Percentiles rank a stretch among this genome's conserved stretches.
phyloP scores from a whole-genome alignment of 306 rosid genomes.

The Lithocarpus polystachyus region DNA sequence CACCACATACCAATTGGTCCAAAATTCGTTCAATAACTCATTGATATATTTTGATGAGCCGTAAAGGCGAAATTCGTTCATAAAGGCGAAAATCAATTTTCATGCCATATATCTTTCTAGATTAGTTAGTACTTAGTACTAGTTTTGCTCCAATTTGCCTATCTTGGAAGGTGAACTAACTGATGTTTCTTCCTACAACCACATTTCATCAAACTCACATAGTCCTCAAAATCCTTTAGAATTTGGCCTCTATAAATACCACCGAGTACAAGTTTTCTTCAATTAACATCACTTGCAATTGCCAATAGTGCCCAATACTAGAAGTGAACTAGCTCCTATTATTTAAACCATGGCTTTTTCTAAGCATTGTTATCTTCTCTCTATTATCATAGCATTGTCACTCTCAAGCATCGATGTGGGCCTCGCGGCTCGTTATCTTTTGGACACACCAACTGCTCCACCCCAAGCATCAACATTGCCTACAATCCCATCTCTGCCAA shows the following conservation, averaged over 20 bases:
- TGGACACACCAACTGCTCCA: slow-evolving; percentile 25
- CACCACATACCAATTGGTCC: too few relatives aligned
- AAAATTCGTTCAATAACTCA: too few relatives aligned
- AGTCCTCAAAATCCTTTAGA: neutral
- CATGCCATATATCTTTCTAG: too few relatives aligned
- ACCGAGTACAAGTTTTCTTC: neutral
- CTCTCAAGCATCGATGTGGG: slow-evolving; percentile 25
- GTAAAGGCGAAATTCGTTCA: too few relatives aligned
- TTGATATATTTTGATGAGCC: too few relatives aligned
- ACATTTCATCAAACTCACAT: slow-evolving; percentile 5
- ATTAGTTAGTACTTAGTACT: too few relatives aligned
- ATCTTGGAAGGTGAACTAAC: slow-evolving; percentile 15
- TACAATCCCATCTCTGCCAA: neutral
- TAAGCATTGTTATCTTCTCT: neutral
- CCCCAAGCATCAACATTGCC: slow-evolving; percentile 20
- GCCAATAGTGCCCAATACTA: neutral
- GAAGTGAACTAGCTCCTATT: neutral
- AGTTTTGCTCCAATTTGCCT: too few relatives aligned
- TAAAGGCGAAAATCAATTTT: too few relatives aligned
- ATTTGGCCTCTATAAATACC: slow-evolving; percentile 4
- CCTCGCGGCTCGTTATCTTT: slow-evolving; percentile 23
- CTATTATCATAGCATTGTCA: neutral
- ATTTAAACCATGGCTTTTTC: slow-evolving; percentile 7
- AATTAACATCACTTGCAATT: neutral
- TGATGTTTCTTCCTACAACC: neutral